Conservation (phyloP, 2,329 filamentous ascomycete species). For the Ophiostoma quercus region DNA sequence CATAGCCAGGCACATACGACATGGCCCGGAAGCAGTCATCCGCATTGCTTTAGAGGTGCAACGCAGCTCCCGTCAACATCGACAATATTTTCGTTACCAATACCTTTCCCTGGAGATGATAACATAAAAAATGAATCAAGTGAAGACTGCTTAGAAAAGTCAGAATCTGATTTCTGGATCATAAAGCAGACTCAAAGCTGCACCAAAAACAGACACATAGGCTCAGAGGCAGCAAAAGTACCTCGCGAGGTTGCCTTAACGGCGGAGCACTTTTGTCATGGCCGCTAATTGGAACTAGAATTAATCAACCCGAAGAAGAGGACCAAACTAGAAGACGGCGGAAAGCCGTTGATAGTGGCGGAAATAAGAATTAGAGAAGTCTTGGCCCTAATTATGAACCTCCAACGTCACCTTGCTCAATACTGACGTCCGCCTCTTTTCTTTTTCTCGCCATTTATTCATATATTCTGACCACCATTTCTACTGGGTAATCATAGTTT, state of each 20-base stretch:
- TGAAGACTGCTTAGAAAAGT: too few species aligned
- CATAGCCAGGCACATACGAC: neutral
- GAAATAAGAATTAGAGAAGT: neutral
- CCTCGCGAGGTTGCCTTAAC: neutral
- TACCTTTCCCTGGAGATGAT: too few species aligned
- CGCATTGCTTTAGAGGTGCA: neutral
- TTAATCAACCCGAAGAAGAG: neutral
- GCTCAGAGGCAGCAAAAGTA: neutral
- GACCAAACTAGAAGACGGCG: neutral
- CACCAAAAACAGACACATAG: neutral
- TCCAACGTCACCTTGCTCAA: neutral
- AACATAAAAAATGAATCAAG: too few species aligned
- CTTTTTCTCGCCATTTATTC: neutral
- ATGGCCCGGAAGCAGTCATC: neutral
- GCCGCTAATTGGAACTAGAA: neutral
- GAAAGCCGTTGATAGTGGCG: neutral
- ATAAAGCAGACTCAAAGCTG: neutral
- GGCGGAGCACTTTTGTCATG: neutral
- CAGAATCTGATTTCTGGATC: neutral
- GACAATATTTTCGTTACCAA: neutral
- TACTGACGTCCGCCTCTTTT: neutral
- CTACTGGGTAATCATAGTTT: neutral
- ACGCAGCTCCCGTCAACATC: neutral
- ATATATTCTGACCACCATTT: neutral
- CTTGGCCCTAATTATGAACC: neutral